Base-by-base conservation (phyloP, 495 filamentous ascomycete species). In the Penicilliopsis zonata region DNA sequence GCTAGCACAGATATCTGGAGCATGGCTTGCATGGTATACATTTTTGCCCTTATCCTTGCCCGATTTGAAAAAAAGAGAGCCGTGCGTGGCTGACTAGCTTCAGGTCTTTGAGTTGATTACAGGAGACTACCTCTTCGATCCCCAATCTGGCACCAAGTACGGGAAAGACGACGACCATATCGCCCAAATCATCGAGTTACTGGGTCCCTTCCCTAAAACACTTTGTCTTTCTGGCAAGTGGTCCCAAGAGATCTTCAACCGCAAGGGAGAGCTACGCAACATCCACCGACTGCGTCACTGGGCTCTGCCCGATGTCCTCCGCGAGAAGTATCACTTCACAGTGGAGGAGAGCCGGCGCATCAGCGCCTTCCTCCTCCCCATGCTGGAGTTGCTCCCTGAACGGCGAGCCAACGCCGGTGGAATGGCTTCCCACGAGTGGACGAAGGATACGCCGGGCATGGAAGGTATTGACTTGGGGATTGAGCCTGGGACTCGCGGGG, bases 101-200 rank as follows among this genome's bases (percentile, higher is more conserved):
- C 21, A 98, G 90, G 78, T 86, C 19, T 99, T 99, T 44, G 90
- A 99, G 51, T 67, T 99, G 14, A 95, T 99, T 39, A 99, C 90
- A 9, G 90, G 90, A 42, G 90, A 99, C 60, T 99, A 96, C 51
- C 76, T 99, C 27, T 99, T 99, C 59, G 90, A 99, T 47, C 90
- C 90, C 1, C 90, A 99, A 59, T 96, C 90, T 4, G 90, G 90
- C 32, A 96, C 92, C 13, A 96, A 96, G 57, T 99, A 99, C 50
- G 90, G 90, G 49, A 99, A 99, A 65, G 90, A 99, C 53, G 90
- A 99, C 59, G 90, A 99, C 55, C 90, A 99, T 60, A 99, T 96
- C 26, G 90, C 90, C 2, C 90, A 99, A 53, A 95, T 99, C 48
- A 95, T 99, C 55, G 90, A 99, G 54, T 76, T 99, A 19, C 74